A percentile compares a stretch with the other conserved stretches of the same genome.
Evolutionary conservation across 2,329 filamentous ascomycete genomes (phyloP).

Genomic region (Neobulgaria alba): DNA sequence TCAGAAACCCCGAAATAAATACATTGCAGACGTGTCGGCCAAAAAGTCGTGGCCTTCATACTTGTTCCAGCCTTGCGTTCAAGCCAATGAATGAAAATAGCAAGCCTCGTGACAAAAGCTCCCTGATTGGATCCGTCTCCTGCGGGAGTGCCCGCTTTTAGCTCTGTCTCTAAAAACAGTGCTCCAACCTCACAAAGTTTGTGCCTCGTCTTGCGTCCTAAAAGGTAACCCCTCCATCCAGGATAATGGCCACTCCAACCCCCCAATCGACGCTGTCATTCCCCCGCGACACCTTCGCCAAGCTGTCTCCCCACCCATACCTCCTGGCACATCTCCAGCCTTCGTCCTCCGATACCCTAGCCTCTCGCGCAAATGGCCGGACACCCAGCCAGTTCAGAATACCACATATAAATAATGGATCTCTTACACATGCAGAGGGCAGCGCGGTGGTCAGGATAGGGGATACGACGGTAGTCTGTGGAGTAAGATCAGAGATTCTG

Average conservation of each 20-base stretch:
- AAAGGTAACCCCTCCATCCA: no score
- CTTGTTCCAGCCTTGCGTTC: no score
- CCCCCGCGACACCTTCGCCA: slow-evolving; percentile 69
- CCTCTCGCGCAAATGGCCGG: slow-evolving; percentile 76
- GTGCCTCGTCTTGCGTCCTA: no score
- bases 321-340: slow-evolving; percentile 80
- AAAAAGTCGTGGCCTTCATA: no score
- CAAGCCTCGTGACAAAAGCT: no score
- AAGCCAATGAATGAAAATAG: no score
- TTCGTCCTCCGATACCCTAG: slow-evolving; percentile 38
- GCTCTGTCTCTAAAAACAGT: no score
- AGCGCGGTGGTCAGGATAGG: slow-evolving; percentile 82
- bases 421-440: slow-evolving; percentile 81
- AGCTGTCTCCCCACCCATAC: slow-evolving; percentile 81
- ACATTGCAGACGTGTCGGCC: no score
- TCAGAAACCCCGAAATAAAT: no score
- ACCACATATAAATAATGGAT: slow-evolving; percentile 72
- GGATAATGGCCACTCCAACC: background rate
- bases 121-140: no score
- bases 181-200: no score
- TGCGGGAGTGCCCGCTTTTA: no score
- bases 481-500: slow-evolving; percentile 79
- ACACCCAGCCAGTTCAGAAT: slow-evolving; percentile 58
- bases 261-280: slow-evolving; percentile 29
- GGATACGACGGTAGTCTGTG: slow-evolving; percentile 91